These are phyloP conservation scores for Pulveroboletus ridleyi DNA, from an alignment of 1,284 basidiomycete species.

Conservation along the genomic window DNA sequence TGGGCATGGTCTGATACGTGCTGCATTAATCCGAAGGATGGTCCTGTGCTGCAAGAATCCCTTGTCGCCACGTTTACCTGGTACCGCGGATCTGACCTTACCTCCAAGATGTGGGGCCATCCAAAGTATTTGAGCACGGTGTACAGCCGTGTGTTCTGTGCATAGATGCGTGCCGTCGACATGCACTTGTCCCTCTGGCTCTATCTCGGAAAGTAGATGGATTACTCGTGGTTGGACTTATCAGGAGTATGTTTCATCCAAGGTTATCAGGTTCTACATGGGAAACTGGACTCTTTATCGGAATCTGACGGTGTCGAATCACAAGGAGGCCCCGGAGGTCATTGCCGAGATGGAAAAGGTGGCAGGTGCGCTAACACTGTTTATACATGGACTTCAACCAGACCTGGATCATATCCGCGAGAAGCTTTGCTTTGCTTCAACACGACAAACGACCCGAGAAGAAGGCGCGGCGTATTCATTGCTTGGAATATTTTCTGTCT, in stretches of 20 bases:
- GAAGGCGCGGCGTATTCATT: background rate
- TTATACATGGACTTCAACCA: background rate
- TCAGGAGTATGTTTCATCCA: background rate
- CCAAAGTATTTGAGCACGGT: background rate
- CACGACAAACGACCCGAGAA: background rate
- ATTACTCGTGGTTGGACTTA: background rate
- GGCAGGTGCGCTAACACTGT: background rate
- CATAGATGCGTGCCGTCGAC: constrained; percentile 13
- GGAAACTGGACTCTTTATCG: background rate
- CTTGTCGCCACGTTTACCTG: background rate
- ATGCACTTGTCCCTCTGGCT: background rate
- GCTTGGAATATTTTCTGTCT: background rate
- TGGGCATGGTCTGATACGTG: background rate
- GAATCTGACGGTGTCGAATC: background rate
- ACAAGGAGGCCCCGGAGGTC: constrained; percentile 2
- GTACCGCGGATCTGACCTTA: background rate
- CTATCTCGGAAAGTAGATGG: background rate
- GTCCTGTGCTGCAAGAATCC: background rate
- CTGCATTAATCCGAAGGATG: background rate
- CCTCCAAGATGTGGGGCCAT: constrained; percentile 20
- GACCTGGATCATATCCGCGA: constrained; percentile 1
- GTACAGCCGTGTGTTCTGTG: background rate
- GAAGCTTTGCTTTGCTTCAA: constrained; percentile 2
- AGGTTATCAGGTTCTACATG: background rate
- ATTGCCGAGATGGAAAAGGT: constrained; percentile 5